Evolutionary conservation across 1,284 basidiomycete genomes (phyloP).

Genomic region (Fomitopsis pinicola): DNA sequence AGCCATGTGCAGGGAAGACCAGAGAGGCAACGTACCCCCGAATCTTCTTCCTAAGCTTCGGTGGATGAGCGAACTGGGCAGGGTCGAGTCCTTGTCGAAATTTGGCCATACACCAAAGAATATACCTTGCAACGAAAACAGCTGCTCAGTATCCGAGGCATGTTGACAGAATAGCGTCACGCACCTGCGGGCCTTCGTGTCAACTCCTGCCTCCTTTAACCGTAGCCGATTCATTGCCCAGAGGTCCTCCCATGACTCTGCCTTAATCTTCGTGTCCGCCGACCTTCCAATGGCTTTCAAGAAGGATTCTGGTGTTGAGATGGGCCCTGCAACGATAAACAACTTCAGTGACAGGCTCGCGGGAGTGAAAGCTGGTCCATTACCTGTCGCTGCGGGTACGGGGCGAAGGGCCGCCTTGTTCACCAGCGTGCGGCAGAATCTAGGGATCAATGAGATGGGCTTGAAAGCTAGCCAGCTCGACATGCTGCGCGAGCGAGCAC

Average conservation of each 20-base stretch:
- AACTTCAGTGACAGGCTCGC: conserved; percentile 9
- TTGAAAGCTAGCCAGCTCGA: conserved; percentile 1
- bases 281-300: conserved; percentile 69
- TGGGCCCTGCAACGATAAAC: conserved; percentile 29
- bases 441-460: not conserved
- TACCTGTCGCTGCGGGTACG: conserved; percentile 26
- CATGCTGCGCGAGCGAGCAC: not conserved
- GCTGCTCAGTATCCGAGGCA: not conserved
- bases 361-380: conserved; percentile 9
- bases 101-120: conserved; percentile 81
- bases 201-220: conserved; percentile 62
- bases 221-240: conserved; percentile 57
- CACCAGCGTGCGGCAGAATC: conserved; percentile 33
- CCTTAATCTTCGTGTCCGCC: conserved; percentile 57
- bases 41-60: conserved; percentile 67
- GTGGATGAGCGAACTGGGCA: conserved; percentile 57
- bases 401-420: conserved; percentile 35
- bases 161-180: conserved; percentile 13
- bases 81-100: conserved; percentile 57
- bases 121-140: conserved; percentile 47
- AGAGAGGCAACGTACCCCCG: conserved; percentile 55
- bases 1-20: not conserved
- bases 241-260: conserved; percentile 60
- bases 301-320: conserved; percentile 56
- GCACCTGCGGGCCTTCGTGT: conserved; percentile 63